Percentiles rank a stretch among this genome's conserved stretches.
These are phyloP conservation scores for Aspergillus felis DNA, from an alignment of 2,329 filamentous ascomycete species.

Conservation along the genomic window DNA sequence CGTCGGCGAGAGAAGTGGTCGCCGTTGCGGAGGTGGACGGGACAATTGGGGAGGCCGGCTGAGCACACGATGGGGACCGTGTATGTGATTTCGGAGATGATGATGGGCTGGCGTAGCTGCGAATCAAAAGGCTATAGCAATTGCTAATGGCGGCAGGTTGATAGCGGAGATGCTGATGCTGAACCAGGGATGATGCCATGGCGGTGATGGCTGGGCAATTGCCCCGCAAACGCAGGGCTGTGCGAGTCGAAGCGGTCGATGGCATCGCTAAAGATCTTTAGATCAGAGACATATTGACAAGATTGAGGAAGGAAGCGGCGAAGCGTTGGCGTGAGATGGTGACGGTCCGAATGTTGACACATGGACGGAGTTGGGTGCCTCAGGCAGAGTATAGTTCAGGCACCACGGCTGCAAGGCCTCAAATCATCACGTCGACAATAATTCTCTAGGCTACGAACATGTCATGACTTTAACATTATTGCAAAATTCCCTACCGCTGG, in stretches of 20 bases:
- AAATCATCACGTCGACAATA: neutral
- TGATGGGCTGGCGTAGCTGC: slow-evolving; percentile 7
- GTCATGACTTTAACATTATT: neutral
- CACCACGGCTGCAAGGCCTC: neutral
- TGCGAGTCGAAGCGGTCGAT: neutral
- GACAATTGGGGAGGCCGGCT: slow-evolving; percentile 10
- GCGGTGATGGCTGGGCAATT: neutral
- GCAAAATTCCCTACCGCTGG: neutral
- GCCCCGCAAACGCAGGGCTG: neutral
- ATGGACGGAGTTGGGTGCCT: neutral
- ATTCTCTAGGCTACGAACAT: neutral
- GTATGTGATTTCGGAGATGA: slow-evolving; percentile 15
- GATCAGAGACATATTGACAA: neutral
- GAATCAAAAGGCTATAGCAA: neutral
- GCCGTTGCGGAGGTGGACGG: slow-evolving; percentile 16
- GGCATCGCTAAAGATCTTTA: neutral
- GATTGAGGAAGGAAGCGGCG: neutral
- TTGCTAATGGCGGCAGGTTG: neutral
- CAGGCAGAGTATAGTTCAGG: neutral
- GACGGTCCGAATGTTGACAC: neutral
- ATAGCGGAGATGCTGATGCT: neutral
- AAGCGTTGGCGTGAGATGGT: neutral
- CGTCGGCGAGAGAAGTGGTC: slow-evolving; percentile 16
- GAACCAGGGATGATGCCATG: neutral
- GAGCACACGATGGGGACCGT: slow-evolving; percentile 16